These are phyloP conservation scores for Serendipita indica DNA, from an alignment of 768 basidiomycete species.

Conservation along the genomic window DNA sequence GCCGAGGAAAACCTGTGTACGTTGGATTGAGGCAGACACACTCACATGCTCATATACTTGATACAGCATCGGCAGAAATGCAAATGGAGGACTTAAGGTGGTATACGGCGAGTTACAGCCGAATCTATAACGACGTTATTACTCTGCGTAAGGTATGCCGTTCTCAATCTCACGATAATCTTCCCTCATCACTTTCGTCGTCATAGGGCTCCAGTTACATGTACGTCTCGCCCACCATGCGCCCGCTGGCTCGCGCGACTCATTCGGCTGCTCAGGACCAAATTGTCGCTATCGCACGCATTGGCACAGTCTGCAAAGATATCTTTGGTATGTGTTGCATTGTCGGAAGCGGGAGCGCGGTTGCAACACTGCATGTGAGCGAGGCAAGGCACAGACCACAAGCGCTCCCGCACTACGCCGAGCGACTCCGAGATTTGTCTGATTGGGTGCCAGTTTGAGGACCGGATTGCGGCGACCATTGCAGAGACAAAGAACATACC, in stretches of 20 bases:
- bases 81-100: constrained; percentile 97
- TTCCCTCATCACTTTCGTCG: constrained; percentile 36
- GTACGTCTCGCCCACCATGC: constrained; percentile 32
- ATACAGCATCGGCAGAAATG: constrained; percentile 65
- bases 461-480: constrained; percentile 80
- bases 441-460: constrained; percentile 52
- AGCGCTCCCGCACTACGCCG: too few species aligned
- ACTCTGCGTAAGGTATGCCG: constrained; percentile 25
- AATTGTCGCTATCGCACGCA: constrained; percentile 86
- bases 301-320: constrained; percentile 95
- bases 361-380: not conserved
- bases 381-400: not conserved
- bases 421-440: too few species aligned
- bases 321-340: constrained; percentile 44
- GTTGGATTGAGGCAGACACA: constrained; percentile 16
- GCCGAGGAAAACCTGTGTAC: constrained; percentile 75
- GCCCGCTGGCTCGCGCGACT: constrained; percentile 8
- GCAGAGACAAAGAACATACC: constrained; percentile 96
- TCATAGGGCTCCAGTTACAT: constrained; percentile 92
- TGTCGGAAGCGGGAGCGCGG: not conserved
- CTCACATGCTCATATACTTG: constrained; percentile 2
- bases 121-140: constrained; percentile 98
- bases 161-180: not conserved
- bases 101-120: constrained; percentile 93
- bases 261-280: constrained; percentile 51